Evolutionary conservation across 2,329 filamentous ascomycete species (phyloP).

Genomic region (Rutstroemia sp.): DNA sequence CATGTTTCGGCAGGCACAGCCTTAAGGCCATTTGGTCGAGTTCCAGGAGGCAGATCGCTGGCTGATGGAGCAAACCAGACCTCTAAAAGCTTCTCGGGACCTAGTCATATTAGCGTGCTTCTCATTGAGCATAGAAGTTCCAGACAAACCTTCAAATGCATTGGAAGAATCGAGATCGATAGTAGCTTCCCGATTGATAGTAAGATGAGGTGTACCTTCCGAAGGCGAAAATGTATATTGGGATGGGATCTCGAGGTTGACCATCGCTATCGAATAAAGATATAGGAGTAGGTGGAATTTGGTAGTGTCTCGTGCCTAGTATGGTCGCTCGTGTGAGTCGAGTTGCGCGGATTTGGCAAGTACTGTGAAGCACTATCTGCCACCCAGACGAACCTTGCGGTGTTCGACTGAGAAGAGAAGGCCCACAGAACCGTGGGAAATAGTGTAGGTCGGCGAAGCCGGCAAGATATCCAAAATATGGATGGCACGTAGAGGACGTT

Average conservation of each 20-base stretch:
- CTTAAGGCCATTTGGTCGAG: conserved; percentile 74
- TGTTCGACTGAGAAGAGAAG: conserved; percentile 94
- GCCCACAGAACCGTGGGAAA: conserved; percentile 70
- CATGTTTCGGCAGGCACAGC: conserved; percentile 75
- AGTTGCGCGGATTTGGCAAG: conserved; percentile 24
- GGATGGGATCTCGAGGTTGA: conserved; percentile 71
- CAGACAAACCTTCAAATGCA: conserved; percentile 81
- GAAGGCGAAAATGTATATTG: conserved; percentile 79
- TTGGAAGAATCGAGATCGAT: conserved; percentile 89
- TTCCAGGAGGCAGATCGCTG: conserved; percentile 60
- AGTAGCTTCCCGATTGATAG: conserved; percentile 93
- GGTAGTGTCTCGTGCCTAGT: not conserved
- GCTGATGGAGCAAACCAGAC: conserved; percentile 93
- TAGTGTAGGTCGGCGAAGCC: conserved; percentile 60
- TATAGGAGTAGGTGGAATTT: not conserved
- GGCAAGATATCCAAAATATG: conserved; percentile 55
- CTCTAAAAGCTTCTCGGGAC: conserved; percentile 95
- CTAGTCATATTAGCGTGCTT: conserved; percentile 36
- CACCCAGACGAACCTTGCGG: conserved; percentile 94
- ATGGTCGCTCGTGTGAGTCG: not conserved
- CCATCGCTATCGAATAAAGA: conserved; percentile 57
- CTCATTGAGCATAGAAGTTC: not conserved
- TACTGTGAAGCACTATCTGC: conserved; percentile 93
- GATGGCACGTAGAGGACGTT: conserved; percentile 70
- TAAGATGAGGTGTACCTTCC: conserved; percentile 79